phyloP scores from a whole-genome alignment of 768 basidiomycete genomes.

The Gelatoporia subvermispora region DNA sequence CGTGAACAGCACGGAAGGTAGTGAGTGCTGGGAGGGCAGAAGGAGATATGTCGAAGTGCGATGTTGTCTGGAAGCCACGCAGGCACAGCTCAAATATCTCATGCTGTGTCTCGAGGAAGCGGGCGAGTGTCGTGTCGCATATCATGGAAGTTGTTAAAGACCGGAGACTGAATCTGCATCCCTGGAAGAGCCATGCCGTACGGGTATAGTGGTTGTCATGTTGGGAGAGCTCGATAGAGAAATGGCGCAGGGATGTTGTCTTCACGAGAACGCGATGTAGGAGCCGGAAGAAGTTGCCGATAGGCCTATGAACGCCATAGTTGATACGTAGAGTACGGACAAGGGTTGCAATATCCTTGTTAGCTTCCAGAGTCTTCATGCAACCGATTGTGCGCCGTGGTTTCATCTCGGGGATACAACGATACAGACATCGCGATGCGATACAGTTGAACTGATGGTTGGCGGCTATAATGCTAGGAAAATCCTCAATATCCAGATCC shows the following conservation, averaged over 20 bases:
- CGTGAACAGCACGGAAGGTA: slow-evolving; percentile 50
- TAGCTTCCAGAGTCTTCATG: slow-evolving; percentile 35
- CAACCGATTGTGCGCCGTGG: slow-evolving; percentile 31
- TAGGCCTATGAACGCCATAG: slow-evolving; percentile 32
- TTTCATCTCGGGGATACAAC: slow-evolving; percentile 29
- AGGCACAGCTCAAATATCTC: slow-evolving; percentile 49
- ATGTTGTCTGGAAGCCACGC: slow-evolving; percentile 42
- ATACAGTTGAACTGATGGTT: slow-evolving; percentile 24
- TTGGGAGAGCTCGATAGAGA: slow-evolving; percentile 46
- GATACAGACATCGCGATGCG: slow-evolving; percentile 32
- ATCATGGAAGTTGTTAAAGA: slow-evolving; percentile 52
- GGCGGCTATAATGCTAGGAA: slow-evolving; percentile 20
- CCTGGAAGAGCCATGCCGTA: slow-evolving; percentile 46
- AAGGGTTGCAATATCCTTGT: slow-evolving; percentile 23
- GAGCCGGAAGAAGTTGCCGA: slow-evolving; percentile 45
- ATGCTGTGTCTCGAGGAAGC: slow-evolving; percentile 48
- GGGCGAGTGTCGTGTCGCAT: slow-evolving; percentile 42
- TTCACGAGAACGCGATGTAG: slow-evolving; percentile 39
- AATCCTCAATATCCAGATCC: slow-evolving; percentile 21
- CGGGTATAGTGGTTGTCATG: slow-evolving; percentile 24
- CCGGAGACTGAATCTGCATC: slow-evolving; percentile 39
- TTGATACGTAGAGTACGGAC: slow-evolving; percentile 47
- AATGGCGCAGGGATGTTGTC: slow-evolving; percentile 34
- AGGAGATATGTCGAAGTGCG: slow-evolving; percentile 28
- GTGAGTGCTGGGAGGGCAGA: slow-evolving; percentile 43